Evolutionary conservation across 2,329 filamentous ascomycete species (phyloP), one percentile per base, ranked within the genome.

Genomic region (Nannizziopsis arthrosporioides): DNA sequence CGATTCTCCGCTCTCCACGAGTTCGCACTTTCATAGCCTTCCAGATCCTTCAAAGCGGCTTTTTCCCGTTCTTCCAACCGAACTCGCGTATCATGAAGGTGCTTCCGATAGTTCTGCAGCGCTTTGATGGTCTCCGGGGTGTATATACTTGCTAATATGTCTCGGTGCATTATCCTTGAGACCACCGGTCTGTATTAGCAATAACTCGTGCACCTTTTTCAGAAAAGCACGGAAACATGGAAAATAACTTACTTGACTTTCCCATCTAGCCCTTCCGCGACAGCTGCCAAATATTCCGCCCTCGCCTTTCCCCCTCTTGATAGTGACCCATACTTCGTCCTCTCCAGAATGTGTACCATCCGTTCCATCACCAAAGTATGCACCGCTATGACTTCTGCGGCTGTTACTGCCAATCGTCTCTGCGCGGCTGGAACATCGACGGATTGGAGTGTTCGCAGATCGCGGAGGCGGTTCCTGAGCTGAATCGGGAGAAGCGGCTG

Each of bases 331-430:
- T 68, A 63, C 48, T 68, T 67, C 18, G 56, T 62, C 42, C 65
- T 57, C 50, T 68, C 66, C 34, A 70, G 53, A n/a, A 68, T 55
- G n/a, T 63, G 57, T 36, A 68, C 56, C 36, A 58, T 63, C 14
- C 61, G 59, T 55, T 68, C 65, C 31, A 68, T 53, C 10, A 67
- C 53, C 36, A 54, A 56, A 5, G 63, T 58, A 14, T 62, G 61
- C 15, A 54, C 52, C 4, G 59, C 58, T 32, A 68, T 51, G 9
- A 69, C 59, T 36, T 54, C 56, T 9, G 64, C 61, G 11, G 64
- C 64, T 1, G 59, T 64, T 3, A 56, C 55, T 11, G 65, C 61
- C 60, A 68, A 61, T 14, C 58, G 52, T 11, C 59, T 58, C 18
- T 64, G 57, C 5, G 61, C 59, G 0, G 56, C 55, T 2, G 65